phyloP scores from a whole-genome alignment of 345 rosid genomes.

The Linum trigynum region DNA sequence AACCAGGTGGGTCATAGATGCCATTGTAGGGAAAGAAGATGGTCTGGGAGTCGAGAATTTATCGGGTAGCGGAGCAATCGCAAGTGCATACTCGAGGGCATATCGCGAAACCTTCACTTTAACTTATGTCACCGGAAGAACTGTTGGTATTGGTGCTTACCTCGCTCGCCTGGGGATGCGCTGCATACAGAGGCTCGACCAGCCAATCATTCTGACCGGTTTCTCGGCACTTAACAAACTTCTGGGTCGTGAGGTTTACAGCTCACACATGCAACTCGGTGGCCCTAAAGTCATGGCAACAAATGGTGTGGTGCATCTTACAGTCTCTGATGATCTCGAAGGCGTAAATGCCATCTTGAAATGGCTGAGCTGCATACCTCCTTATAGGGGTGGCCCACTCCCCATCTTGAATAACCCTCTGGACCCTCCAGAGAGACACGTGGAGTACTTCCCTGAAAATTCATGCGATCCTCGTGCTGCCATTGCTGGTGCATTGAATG shows the following conservation, averaged over 20 bases:
- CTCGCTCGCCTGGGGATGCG: constrained; percentile 98
- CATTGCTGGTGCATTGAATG: constrained; percentile 55
- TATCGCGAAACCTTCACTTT: constrained; percentile 91
- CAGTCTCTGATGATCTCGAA: constrained; percentile 96
- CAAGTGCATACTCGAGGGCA: constrained; percentile 95
- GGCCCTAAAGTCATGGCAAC: constrained; percentile 99
- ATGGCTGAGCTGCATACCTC: constrained; percentile 91
- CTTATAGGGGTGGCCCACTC: constrained; percentile 64
- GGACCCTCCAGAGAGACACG: constrained; percentile 83
- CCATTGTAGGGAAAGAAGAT: constrained; percentile 92
- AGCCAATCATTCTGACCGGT: constrained; percentile 95
- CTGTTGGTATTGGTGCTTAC: constrained; percentile 98
- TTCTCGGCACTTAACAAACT: constrained; percentile 96
- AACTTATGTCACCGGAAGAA: constrained; percentile 90
- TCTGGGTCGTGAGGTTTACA: constrained; percentile 98
- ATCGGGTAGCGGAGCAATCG: constrained; percentile 97
- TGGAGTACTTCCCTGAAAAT: constrained; percentile 80
- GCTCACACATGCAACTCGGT: constrained; percentile 99
- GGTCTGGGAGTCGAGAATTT: constrained; percentile 95
- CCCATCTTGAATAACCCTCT: constrained; percentile 45
- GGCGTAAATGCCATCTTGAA: constrained; percentile 84
- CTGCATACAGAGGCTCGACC: constrained; percentile 98
- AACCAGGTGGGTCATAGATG: constrained; percentile 86
- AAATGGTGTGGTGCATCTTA: constrained; percentile 95
- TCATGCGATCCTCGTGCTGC: constrained; percentile 99